phyloP scores from a whole-genome alignment of 257 asterid genomes.

The Mitragyna speciosa region DNA sequence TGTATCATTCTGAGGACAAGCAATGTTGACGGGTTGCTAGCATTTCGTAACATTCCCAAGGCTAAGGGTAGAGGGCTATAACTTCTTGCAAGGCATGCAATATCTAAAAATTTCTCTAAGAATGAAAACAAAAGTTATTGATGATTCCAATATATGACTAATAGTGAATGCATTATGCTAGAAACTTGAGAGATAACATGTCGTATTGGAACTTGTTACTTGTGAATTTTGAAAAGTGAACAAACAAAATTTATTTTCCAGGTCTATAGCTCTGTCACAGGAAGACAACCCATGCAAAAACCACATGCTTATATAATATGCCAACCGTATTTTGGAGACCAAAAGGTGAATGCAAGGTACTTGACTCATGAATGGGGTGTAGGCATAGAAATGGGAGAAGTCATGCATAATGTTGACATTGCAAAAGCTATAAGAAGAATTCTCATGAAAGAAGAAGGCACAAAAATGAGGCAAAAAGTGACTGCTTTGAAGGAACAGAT shows the following conservation, averaged over 20 bases:
- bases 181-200: not conserved
- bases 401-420: not conserved
- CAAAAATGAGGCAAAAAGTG: slow-evolving; percentile 13
- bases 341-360: slow-evolving; percentile 17
- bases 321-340: slow-evolving; percentile 19
- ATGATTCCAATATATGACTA: too few relatives aligned
- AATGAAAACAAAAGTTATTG: too few relatives aligned
- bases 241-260: not conserved
- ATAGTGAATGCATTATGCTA: not conserved
- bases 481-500: slow-evolving; percentile 10
- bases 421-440: slow-evolving; percentile 15
- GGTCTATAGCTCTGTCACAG: too few relatives aligned
- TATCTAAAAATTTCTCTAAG: not conserved
- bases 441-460: slow-evolving; percentile 18
- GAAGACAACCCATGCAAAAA: too few relatives aligned
- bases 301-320: not conserved
- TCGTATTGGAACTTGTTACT: slow-evolving; percentile 28
- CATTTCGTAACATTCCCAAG: slow-evolving; percentile 19
- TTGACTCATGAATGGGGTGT: slow-evolving; percentile 21
- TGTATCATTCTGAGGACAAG: slow-evolving; percentile 37
- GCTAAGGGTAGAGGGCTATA: slow-evolving; percentile 14
- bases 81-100: slow-evolving; percentile 38
- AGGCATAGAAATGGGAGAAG: slow-evolving; percentile 24
- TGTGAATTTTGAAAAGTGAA: slow-evolving; percentile 18
- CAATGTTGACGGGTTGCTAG: slow-evolving; percentile 29